Conservation (phyloP, 73 alveolate species). For the Durusdinium trenchii region DNA sequence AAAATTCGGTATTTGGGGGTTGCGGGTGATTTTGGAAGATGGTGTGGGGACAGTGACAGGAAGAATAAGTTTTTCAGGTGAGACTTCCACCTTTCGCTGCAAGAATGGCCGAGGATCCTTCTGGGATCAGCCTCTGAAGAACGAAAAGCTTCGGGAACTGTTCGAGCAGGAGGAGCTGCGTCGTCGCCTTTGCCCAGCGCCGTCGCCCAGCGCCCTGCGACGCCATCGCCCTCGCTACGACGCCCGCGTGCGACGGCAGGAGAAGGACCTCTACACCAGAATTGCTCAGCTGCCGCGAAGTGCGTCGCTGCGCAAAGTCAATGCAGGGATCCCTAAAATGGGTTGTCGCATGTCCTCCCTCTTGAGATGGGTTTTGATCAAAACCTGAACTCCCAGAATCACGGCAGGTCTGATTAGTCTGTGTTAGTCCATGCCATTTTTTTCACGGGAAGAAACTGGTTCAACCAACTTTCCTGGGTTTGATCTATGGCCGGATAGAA, state of each 20-base stretch:
- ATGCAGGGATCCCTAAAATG: slow-evolving; percentile 30
- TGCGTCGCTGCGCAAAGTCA: slow-evolving; percentile 72
- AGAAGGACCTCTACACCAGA: slow-evolving; percentile 72
- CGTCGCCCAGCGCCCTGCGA: background rate
- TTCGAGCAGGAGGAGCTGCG: slow-evolving; percentile 84
- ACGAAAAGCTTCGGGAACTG: slow-evolving; percentile 70
- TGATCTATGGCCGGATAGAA: too few species aligned
- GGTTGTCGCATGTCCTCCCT: too few species aligned
- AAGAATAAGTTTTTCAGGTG: background rate
- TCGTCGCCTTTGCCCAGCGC: background rate
- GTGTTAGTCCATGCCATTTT: too few species aligned
- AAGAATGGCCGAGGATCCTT: slow-evolving; percentile 31
- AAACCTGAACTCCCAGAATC: too few species aligned
- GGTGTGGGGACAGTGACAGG: too few species aligned
- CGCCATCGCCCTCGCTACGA: background rate
- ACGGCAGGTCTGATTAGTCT: too few species aligned
- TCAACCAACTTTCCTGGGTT: too few species aligned
- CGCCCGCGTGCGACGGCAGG: background rate
- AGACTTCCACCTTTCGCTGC: too few species aligned
- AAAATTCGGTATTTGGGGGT: background rate
- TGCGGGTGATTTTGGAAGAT: too few species aligned
- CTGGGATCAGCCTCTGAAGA: slow-evolving; percentile 93
- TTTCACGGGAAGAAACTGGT: too few species aligned
- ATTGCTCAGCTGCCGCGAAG: slow-evolving; percentile 94
- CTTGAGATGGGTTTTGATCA: too few species aligned